Evolutionary conservation across 2,329 filamentous ascomycete genomes (phyloP).

Genomic region (Alternaria arbusti): DNA sequence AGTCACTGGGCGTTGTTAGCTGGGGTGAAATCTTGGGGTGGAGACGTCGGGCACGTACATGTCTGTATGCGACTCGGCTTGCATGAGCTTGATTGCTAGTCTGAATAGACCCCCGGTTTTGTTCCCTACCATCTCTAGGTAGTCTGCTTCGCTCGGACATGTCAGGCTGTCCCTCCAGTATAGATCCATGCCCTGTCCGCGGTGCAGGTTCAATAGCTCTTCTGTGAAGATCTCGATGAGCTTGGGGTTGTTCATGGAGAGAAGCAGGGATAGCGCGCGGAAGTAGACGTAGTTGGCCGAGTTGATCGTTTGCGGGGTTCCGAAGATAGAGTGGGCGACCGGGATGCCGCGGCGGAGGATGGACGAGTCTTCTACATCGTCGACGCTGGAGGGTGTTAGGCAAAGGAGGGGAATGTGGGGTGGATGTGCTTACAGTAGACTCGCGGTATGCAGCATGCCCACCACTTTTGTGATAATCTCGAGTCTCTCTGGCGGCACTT

Average conservation of each 20-base stretch:
- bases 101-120: constrained; percentile 90
- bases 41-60: constrained; percentile 38
- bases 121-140: constrained; percentile 92
- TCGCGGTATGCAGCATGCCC: constrained; percentile 85
- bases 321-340: constrained; percentile 84
- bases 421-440: constrained; percentile 62
- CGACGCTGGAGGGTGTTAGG: constrained; percentile 55
- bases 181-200: constrained; percentile 89
- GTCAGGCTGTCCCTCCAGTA: constrained; percentile 88
- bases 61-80: constrained; percentile 67
- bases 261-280: constrained; percentile 75
- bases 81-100: constrained; percentile 86
- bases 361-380: constrained; percentile 87
- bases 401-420: background rate
- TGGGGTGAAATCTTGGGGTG: background rate
- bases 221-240: constrained; percentile 77
- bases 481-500: constrained; percentile 73
- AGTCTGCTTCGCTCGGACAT: constrained; percentile 85
- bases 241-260: constrained; percentile 71
- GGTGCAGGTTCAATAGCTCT: constrained; percentile 82
- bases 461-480: constrained; percentile 79
- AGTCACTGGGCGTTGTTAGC: constrained; percentile 60
- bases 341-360: constrained; percentile 78
- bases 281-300: constrained; percentile 92
- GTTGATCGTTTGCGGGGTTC: constrained; percentile 87